Evolutionary conservation across 345 rosid genomes (phyloP).

Genomic region (Bruguiera gymnorhiza): DNA sequence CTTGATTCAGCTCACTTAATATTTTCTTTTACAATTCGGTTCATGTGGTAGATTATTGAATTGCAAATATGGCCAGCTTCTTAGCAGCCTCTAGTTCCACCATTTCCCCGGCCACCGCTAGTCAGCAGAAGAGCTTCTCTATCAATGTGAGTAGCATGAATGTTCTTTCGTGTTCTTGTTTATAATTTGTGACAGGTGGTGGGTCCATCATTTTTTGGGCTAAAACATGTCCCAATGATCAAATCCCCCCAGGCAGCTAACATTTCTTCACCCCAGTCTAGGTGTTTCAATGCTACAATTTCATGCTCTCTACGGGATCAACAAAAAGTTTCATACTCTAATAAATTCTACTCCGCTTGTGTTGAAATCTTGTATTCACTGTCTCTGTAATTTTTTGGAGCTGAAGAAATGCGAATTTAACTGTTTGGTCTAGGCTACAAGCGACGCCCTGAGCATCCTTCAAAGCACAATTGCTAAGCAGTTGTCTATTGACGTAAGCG

Average conservation of each 20-base stretch:
- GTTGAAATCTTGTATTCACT: background rate
- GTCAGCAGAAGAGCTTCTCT: slow-evolving; percentile 25
- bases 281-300: slow-evolving; percentile 31
- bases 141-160: slow-evolving; percentile 14
- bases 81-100: slow-evolving; percentile 20
- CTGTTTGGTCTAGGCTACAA: slow-evolving; percentile 33
- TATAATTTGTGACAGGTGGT: slow-evolving; percentile 17
- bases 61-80: slow-evolving; percentile 34
- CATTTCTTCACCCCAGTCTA: slow-evolving; percentile 23
- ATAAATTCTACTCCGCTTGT: slow-evolving; percentile 5
- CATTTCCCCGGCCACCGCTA: slow-evolving; percentile 2
- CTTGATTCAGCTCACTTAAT: slow-evolving; percentile 6
- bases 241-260: slow-evolving; percentile 25
- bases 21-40: background rate
- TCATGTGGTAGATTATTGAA: background rate
- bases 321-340: background rate
- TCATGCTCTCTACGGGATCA: slow-evolving; percentile 31
- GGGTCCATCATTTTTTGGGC: slow-evolving; percentile 21
- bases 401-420: background rate
- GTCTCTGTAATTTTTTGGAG: background rate
- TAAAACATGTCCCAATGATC: slow-evolving; percentile 30
- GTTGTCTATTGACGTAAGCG: slow-evolving; percentile 47
- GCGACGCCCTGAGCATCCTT: slow-evolving; percentile 48
- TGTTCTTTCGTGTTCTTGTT: background rate
- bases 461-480: slow-evolving; percentile 62